Evolutionary conservation across 2,329 filamentous ascomycete genomes (phyloP).

Genomic region (Sarocladiaceae sp.): DNA sequence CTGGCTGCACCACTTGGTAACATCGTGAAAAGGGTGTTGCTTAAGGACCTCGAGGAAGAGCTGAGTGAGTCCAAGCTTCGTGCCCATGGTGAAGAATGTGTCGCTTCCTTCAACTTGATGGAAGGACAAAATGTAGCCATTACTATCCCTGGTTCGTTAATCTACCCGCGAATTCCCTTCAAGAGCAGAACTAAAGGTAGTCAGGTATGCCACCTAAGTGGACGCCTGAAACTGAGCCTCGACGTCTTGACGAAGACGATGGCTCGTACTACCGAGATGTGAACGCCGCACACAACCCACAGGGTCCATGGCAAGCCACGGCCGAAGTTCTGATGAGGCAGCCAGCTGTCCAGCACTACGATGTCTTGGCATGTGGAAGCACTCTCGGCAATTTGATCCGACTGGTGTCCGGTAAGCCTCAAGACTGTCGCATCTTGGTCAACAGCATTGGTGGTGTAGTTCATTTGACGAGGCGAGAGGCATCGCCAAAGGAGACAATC

Average conservation of each 20-base stretch:
- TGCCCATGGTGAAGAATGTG: not conserved
- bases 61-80: not conserved
- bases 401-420: constrained; percentile 40
- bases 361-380: constrained; percentile 58
- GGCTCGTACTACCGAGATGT: constrained; percentile 39
- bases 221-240: too few species aligned
- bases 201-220: too few species aligned
- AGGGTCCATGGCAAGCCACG: constrained; percentile 47
- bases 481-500: constrained; percentile 53
- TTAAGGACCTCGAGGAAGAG: not conserved
- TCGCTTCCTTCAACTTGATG: not conserved
- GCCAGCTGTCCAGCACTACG: constrained; percentile 28
- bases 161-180: too few species aligned
- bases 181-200: too few species aligned
- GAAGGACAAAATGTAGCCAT: not conserved
- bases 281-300: constrained; percentile 47
- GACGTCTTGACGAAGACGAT: too few species aligned
- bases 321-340: constrained; percentile 34
- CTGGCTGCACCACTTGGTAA: too few species aligned
- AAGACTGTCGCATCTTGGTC: constrained; percentile 51
- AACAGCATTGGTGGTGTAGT: constrained; percentile 50
- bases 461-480: constrained; percentile 57
- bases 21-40: too few species aligned
- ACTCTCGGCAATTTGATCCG: constrained; percentile 55
- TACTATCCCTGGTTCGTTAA: not conserved